These are phyloP conservation scores for Coemansia sp. DNA, from an alignment of 192 early-diverging fungal genomes.

Conservation along the genomic window DNA sequence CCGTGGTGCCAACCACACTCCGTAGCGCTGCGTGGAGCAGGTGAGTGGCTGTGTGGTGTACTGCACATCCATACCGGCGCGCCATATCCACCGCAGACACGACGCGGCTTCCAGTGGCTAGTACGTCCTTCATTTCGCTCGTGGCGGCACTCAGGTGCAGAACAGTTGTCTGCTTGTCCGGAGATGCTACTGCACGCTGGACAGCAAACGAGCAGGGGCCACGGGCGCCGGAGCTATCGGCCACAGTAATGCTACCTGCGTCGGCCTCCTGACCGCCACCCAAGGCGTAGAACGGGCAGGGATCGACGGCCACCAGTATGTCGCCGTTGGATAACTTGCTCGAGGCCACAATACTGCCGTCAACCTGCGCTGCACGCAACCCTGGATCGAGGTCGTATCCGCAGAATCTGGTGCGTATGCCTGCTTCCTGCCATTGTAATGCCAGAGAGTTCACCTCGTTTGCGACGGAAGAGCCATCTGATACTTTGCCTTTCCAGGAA, in stretches of 20 bases:
- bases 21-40: constrained; percentile 90
- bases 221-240: background rate
- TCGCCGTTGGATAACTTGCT: constrained; percentile 46
- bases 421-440: constrained; percentile 67
- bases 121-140: constrained; percentile 68
- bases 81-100: constrained; percentile 74
- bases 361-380: constrained; percentile 62
- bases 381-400: constrained; percentile 72
- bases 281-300: constrained; percentile 94
- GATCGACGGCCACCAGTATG: constrained; percentile 70
- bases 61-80: constrained; percentile 75
- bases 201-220: constrained; percentile 76
- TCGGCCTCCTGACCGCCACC: constrained; percentile 93
- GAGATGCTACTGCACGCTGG: constrained; percentile 39
- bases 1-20: constrained; percentile 61
- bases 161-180: constrained; percentile 75
- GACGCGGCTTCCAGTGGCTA: constrained; percentile 59
- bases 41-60: constrained; percentile 97
- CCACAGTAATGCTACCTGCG: constrained; percentile 70
- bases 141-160: constrained; percentile 75
- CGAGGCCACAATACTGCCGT: constrained; percentile 21
- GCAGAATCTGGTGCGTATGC: constrained; percentile 69
- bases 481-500: constrained; percentile 48
- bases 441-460: constrained; percentile 81
- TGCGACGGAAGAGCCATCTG: constrained; percentile 59